Base-by-base conservation (phyloP, 257 asterid genomes). In the Eucommia ulmoides region DNA sequence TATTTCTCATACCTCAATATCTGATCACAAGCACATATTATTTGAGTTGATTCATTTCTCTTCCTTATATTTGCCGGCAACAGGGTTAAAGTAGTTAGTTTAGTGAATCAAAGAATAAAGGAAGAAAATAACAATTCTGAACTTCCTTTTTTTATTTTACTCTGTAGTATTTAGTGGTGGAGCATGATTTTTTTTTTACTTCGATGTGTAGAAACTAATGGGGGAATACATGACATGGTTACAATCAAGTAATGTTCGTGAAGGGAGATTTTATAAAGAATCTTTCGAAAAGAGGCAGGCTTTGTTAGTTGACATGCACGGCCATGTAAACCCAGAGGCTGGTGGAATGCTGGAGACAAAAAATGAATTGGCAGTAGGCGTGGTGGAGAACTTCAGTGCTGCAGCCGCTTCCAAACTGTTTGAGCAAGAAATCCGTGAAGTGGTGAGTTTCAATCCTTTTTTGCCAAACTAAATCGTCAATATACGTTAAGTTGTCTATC, bases 391-490 rank as follows among this genome's bases (percentile, higher is more conserved):
- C 56, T 86, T 91, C 67, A 83, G 93, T 74, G 79, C 82, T 17
- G 63, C 82, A 45, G 94, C 99, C 67, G 97, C 95, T 60, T 79
- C 94, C 23, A 91, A 81, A 69, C 53, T 86, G 71, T 83, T 91
- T 20, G 97, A 91, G 60, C 94, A 84, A 75, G 95, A 86, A 76
- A 83, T 91, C 49, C 93, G 97, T 48, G 94, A 91, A 91, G 82
- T 63, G 71, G 97, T 81, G 59, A 65, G 77, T 60, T 48, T 62
- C 20, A 3, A n/a, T n/a, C n/a, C n/a, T n/a, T n/a, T n/a, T n/a
- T n/a, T n/a, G n/a, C n/a, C n/a, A 9, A 18, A 35, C 2, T 4
- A 2, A 2, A 35, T 10, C 14, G 44, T 4, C 0, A 35, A 35
- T 35, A 35, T 10, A 35, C 44, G 0, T 10, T 4, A 35, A 3